Percentiles rank a stretch among this genome's conserved stretches.
Evolutionary conservation across 2,329 filamentous ascomycete genomes (phyloP).

Genomic region (Cercospora janseana): DNA sequence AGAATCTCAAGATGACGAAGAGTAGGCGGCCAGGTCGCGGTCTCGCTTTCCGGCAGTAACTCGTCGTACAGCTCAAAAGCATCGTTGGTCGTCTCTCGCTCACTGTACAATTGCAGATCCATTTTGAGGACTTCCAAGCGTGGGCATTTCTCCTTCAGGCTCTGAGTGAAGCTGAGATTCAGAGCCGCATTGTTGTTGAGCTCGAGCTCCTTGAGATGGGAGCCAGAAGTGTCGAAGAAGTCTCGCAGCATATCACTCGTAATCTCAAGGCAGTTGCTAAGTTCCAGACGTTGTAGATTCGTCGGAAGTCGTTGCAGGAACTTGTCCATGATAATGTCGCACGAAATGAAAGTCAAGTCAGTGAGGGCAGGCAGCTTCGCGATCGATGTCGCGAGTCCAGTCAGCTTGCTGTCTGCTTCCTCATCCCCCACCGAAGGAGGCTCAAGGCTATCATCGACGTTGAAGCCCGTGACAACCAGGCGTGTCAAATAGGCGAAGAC

Average conservation of each 20-base stretch:
- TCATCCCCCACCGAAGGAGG: conserved; percentile 40
- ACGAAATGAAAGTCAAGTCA: conserved; percentile 71
- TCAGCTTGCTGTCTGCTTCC: conserved; percentile 9
- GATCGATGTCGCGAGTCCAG: conserved; percentile 47
- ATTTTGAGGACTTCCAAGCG: conserved; percentile 68
- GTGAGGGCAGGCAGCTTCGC: conserved; percentile 62
- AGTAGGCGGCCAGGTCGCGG: conserved; percentile 74
- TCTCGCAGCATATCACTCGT: conserved; percentile 62
- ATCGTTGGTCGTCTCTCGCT: conserved; percentile 65
- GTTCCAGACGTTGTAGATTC: conserved; percentile 64
- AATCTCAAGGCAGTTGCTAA: conserved; percentile 77
- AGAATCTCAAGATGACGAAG: conserved; percentile 71
- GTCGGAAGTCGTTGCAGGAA: conserved; percentile 68
- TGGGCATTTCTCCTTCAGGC: conserved; percentile 67
- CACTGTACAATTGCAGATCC: conserved; percentile 75
- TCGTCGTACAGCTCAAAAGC: conserved; percentile 71
- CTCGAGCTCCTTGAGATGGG: conserved; percentile 63
- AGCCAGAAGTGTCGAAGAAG: conserved; percentile 68
- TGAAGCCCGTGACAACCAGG: conserved; percentile 54
- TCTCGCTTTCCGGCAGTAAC: conserved; percentile 60
- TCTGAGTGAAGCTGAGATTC: conserved; percentile 69
- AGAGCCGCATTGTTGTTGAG: conserved; percentile 78
- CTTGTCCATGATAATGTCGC: conserved; percentile 65
- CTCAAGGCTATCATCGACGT: conserved; percentile 31
- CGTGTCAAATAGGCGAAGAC: conserved; percentile 57